Conservation (phyloP, 257 asterid species). For the Solanum raphanifolium region DNA sequence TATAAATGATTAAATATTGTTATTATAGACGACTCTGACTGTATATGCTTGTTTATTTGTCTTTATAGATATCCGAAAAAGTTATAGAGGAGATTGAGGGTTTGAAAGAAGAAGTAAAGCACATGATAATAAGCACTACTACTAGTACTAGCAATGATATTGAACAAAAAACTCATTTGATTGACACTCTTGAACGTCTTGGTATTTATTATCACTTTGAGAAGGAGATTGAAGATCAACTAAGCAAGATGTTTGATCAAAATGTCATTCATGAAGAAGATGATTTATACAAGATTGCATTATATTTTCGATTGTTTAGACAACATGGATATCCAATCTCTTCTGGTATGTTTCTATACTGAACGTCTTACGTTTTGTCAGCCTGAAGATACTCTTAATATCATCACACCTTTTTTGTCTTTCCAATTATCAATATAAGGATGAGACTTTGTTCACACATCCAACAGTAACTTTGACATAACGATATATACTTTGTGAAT, state of each 20-base stretch:
- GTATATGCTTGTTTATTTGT: neutral
- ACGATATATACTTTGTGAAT: neutral
- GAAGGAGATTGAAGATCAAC: neutral
- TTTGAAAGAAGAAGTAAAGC: neutral
- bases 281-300: neutral
- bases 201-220: slow-evolving; percentile 6
- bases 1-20: no score
- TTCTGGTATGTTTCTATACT: neutral
- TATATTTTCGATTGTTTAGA: slow-evolving; percentile 2
- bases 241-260: neutral
- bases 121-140: neutral
- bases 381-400: neutral
- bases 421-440: neutral
- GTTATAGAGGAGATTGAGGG: neutral
- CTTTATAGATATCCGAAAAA: neutral
- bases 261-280: neutral
- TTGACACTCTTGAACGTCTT: slow-evolving; percentile 5
- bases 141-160: neutral
- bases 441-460: neutral
- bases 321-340: slow-evolving; percentile 12
- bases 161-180: neutral
- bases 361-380: neutral
- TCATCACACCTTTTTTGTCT: no score
- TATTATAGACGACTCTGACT: neutral
- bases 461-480: neutral